A percentile compares a stretch with the other conserved stretches of the same genome.
Conservation (phyloP, 345 rosid species). For the Pistacia integerrima region DNA sequence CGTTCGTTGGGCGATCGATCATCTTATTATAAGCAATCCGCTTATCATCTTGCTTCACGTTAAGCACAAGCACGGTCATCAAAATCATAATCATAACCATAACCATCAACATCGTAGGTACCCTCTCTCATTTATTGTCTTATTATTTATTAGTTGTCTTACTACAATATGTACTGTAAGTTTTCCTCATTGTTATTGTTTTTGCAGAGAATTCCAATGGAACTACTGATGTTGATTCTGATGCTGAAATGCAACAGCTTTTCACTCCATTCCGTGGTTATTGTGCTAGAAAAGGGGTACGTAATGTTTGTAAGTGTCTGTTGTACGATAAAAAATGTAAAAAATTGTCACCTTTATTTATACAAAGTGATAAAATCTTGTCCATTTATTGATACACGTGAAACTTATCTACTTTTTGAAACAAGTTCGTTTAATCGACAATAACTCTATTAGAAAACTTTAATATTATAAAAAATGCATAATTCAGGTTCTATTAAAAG, state of each 20-base stretch:
- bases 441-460: no score
- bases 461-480: neutral
- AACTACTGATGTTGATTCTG: slow-evolving; percentile 25
- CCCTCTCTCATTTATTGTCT: slow-evolving; percentile 35
- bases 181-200: slow-evolving; percentile 9
- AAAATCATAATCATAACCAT: no score
- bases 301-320: neutral
- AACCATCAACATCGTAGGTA: slow-evolving; percentile 59
- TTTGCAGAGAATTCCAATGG: slow-evolving; percentile 31
- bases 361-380: no score
- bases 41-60: slow-evolving; percentile 63
- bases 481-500: slow-evolving; percentile 55
- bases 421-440: no score
- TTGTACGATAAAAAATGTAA: no score
- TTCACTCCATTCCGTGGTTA: slow-evolving; percentile 73
- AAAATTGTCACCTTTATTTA: no score
- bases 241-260: slow-evolving; percentile 43
- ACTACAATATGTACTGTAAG: neutral
- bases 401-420: no score
- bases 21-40: slow-evolving; percentile 45
- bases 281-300: slow-evolving; percentile 87
- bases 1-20: slow-evolving; percentile 87
- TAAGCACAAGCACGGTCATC: slow-evolving; percentile 32
- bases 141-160: neutral
- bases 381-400: no score